Percentiles rank a stretch among this genome's conserved stretches.
Conservation (phyloP, 208 protist genomes). For the Lotmaria passim region DNA sequence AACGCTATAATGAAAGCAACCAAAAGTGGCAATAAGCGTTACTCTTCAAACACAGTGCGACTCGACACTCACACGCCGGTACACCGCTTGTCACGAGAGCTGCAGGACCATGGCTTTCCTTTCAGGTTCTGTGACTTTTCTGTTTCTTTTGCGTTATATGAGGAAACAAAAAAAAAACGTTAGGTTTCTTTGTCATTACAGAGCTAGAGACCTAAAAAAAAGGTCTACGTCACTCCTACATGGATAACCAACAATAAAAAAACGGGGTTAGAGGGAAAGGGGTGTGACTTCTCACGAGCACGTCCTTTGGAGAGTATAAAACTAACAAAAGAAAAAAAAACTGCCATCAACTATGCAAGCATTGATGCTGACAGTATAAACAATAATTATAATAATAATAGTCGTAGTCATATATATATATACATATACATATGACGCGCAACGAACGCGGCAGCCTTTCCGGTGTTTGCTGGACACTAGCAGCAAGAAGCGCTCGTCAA, state of each 20-base stretch:
- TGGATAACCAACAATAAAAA: background rate
- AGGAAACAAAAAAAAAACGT: constrained; percentile 5
- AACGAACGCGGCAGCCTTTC: background rate
- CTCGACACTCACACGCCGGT: no score
- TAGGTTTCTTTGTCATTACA: no score
- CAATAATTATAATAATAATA: constrained; percentile 7
- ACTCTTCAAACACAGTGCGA: no score
- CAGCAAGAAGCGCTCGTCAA: background rate
- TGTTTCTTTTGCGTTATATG: no score
- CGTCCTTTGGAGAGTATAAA: background rate
- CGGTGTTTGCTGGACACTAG: background rate
- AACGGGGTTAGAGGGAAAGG: no score
- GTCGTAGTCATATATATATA: background rate
- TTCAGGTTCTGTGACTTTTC: no score
- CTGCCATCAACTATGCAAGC: background rate
- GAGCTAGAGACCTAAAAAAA: constrained; percentile 1
- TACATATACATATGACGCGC: background rate
- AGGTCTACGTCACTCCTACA: no score
- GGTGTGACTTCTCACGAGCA: no score
- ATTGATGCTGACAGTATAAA: background rate
- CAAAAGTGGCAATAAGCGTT: no score
- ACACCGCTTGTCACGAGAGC: no score
- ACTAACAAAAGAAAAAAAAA: constrained; percentile 1
- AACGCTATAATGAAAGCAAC: no score
- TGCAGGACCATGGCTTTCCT: no score